Evolutionary conservation across 768 basidiomycete species (phyloP), one percentile per base, ranked within the genome.

Genomic region (Cystoderma amianthinum): DNA sequence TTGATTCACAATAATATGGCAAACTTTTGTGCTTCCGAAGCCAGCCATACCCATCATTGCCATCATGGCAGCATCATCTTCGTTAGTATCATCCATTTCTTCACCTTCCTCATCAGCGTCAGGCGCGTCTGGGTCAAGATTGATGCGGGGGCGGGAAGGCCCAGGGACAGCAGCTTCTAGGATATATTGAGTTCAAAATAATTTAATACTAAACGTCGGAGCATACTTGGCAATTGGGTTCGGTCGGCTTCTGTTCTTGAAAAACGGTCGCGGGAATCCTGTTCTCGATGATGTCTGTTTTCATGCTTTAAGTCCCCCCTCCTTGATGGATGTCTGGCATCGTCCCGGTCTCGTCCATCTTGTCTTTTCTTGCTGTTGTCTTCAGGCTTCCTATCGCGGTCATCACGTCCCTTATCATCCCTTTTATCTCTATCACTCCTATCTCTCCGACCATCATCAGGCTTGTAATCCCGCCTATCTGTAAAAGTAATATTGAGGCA

Each of bases 21-120:
- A 40, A 51, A 89, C 93, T 71, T 97, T 96, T 0, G 95, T 95
- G 1, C 80, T 72, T 7, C 86, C 91, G 56, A 98, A 98, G 7
- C 90, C 88, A 35, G 62, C 54, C 52, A 98, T 64, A 32, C 95
- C 94, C 89, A 98, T 95, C 71, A 79, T 74, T 25, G 83, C 78
- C 76, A 85, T 87, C 81, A 96, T 90, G 41, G 78, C 82, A 36
- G 76, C 75, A 17, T 87, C 85, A 30, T 85, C 86, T 11, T 78
- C 81, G 43, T 72, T 74, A 20, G 64, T 68, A 17, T 65, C 75
- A 44, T 82, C 80, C 53, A 67, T 67, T 23, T 65, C 68, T 44
- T 76, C 77, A 2, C 70, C 75, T 33, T 71, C 69, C 50, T 66
- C 64, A 24, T 53, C 49, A 20, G 48, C 52, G 11, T 61, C 64